Percentiles rank a stretch among this genome's conserved stretches.
Conservation (phyloP, 805 yeast genomes). For the Candida verbasci region DNA sequence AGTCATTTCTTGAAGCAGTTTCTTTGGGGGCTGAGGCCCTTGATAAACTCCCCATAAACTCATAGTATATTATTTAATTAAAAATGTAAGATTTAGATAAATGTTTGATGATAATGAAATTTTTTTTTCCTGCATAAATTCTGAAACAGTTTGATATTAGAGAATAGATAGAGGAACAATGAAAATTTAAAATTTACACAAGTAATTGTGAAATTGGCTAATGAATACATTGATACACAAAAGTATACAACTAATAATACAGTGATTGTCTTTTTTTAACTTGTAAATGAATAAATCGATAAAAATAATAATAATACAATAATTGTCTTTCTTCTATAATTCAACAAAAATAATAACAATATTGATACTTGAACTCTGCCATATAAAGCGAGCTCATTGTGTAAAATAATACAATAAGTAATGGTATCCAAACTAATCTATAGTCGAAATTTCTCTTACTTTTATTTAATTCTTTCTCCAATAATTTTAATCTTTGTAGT, state of each 20-base stretch:
- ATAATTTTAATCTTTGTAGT: constrained; percentile 2
- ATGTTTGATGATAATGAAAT: too few species aligned
- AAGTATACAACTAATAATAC: background rate
- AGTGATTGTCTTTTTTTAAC: too few species aligned
- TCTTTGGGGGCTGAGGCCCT: constrained; percentile 33
- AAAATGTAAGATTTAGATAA: too few species aligned
- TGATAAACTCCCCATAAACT: constrained; percentile 30
- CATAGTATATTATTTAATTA: background rate
- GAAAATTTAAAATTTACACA: too few species aligned
- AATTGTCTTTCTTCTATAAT: too few species aligned
- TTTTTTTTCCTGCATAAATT: background rate
- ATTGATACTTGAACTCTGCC: constrained; percentile 31
- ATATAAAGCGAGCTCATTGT: constrained; percentile 17
- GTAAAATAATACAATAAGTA: constrained; percentile 8
- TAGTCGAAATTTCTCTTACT: too few species aligned
- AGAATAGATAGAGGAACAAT: too few species aligned
- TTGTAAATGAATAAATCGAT: constrained; percentile 3
- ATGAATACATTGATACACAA: background rate
- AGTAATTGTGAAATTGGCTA: background rate
- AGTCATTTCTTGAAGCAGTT: constrained; percentile 65
- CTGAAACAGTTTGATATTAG: too few species aligned
- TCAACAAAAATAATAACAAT: constrained; percentile 39
- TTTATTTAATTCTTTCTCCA: background rate
- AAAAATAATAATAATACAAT: background rate
- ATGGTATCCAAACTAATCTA: background rate